phyloP scores from a whole-genome alignment of 768 basidiomycete species.

The Lactarius quietus region DNA sequence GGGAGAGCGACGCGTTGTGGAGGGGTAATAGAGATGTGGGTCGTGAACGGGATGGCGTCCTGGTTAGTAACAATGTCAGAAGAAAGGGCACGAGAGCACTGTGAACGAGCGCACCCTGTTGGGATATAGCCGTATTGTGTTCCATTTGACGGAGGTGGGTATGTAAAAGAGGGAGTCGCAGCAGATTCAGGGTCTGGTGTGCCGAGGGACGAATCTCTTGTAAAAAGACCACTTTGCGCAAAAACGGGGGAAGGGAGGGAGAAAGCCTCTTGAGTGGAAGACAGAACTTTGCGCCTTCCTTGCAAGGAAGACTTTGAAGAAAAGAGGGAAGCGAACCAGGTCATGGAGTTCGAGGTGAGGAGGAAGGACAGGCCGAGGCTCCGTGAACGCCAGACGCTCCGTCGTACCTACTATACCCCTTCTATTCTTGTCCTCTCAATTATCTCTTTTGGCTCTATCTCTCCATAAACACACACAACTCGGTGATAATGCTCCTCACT shows the following conservation, averaged over 20 bases:
- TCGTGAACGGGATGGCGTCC: conserved; percentile 44
- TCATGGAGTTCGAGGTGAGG: conserved; percentile 47
- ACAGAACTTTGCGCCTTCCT: conserved; percentile 57
- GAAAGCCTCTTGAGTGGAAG: conserved; percentile 84
- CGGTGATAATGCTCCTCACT: neutral
- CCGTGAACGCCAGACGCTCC: neutral
- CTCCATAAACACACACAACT: neutral
- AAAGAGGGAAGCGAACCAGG: conserved; percentile 71
- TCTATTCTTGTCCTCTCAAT: neutral
- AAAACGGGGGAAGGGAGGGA: conserved; percentile 71
- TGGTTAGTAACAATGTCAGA: conserved; percentile 16
- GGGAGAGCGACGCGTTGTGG: conserved; percentile 50
- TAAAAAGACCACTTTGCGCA: conserved; percentile 58
- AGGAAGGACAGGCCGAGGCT: neutral
- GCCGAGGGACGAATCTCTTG: conserved; percentile 44
- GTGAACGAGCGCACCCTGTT: conserved; percentile 41
- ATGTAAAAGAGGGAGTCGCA: conserved; percentile 59
- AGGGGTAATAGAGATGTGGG: conserved; percentile 62
- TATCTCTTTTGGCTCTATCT: neutral
- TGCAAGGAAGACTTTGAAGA: conserved; percentile 43
- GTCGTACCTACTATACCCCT: neutral
- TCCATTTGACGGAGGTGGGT: conserved; percentile 62
- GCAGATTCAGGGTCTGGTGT: conserved; percentile 48
- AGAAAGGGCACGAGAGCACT: conserved; percentile 11
- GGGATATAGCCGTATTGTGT: conserved; percentile 59